phyloP scores from a whole-genome alignment of 129 eudicot species.

The Lactuca saligna region DNA sequence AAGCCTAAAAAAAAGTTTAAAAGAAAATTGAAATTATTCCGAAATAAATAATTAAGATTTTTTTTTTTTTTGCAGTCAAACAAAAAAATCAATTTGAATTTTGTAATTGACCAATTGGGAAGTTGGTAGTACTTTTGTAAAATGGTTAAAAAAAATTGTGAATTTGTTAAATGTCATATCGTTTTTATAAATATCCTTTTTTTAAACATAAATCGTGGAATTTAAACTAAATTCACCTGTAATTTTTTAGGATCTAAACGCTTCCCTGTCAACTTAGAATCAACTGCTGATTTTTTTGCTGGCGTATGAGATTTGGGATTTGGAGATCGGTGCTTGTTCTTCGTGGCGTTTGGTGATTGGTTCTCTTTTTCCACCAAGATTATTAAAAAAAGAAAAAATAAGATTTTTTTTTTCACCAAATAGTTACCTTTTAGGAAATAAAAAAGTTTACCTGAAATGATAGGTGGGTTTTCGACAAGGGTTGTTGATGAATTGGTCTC shows the following conservation, averaged over 20 bases:
- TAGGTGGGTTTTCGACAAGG: slow-evolving; percentile 15
- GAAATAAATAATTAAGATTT: too few species aligned
- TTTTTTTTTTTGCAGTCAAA: too few species aligned
- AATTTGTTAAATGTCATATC: background rate
- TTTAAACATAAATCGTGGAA: background rate
- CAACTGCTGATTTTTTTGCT: slow-evolving; percentile 42
- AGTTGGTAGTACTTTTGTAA: background rate
- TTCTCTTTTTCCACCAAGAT: slow-evolving; percentile 65
- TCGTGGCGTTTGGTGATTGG: slow-evolving; percentile 38
- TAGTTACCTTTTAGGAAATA: background rate
- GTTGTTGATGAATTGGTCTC: slow-evolving; percentile 41
- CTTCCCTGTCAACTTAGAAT: slow-evolving; percentile 41
- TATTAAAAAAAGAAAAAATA: slow-evolving; percentile 4
- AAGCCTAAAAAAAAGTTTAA: too few species aligned
- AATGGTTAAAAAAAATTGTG: background rate
- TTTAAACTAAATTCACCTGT: slow-evolving; percentile 44
- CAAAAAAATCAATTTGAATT: too few species aligned
- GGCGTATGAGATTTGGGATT: slow-evolving; percentile 41
- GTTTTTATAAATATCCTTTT: background rate
- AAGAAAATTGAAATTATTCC: too few species aligned
- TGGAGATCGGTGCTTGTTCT: slow-evolving; percentile 45
- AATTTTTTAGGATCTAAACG: slow-evolving; percentile 48
- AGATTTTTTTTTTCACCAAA: background rate
- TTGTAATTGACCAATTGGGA: background rate
- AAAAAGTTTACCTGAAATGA: slow-evolving; percentile 35